These are phyloP conservation scores for Multifurca ochricompacta DNA, from an alignment of 768 basidiomycete genomes.

Conservation along the genomic window DNA sequence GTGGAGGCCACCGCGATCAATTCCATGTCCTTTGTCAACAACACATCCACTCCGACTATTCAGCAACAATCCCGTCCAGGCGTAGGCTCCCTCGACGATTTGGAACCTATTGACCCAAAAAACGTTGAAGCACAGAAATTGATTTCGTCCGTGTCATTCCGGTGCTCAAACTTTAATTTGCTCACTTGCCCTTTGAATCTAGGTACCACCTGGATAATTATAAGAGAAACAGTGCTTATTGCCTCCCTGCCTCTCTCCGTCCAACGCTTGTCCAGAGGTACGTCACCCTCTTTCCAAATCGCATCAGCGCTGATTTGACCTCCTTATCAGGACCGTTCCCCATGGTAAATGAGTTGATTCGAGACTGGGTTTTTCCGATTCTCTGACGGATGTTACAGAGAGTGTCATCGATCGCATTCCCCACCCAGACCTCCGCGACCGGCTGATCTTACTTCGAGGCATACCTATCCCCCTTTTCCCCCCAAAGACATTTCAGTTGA, in stretches of 20 bases:
- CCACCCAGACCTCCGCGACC: constrained; percentile 83
- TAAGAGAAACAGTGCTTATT: constrained; percentile 77
- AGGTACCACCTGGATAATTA: constrained; percentile 92
- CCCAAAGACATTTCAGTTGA: not conserved
- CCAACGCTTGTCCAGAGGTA: constrained; percentile 86
- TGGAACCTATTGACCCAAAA: constrained; percentile 64
- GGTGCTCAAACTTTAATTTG: not conserved
- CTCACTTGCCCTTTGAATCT: constrained; percentile 1
- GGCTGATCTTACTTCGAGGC: constrained; percentile 86
- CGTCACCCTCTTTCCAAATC: constrained; percentile 11
- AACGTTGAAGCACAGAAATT: constrained; percentile 75
- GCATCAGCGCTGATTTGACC: not conserved
- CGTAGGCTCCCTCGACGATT: constrained; percentile 26
- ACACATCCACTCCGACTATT: constrained; percentile 23
- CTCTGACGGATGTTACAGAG: constrained; percentile 41
- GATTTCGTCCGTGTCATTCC: constrained; percentile 47
- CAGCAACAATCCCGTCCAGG: constrained; percentile 30
- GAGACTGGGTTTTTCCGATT: not conserved
- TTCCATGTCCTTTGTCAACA: constrained; percentile 38
- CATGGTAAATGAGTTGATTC: constrained; percentile 48
- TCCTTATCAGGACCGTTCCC: constrained; percentile 52
- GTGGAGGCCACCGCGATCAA: constrained; percentile 44
- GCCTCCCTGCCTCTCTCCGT: constrained; percentile 78
- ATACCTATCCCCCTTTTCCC: not conserved
- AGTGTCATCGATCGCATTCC: constrained; percentile 86